Base-by-base conservation (phyloP, 768 basidiomycete species). In the Galerina marginata region DNA sequence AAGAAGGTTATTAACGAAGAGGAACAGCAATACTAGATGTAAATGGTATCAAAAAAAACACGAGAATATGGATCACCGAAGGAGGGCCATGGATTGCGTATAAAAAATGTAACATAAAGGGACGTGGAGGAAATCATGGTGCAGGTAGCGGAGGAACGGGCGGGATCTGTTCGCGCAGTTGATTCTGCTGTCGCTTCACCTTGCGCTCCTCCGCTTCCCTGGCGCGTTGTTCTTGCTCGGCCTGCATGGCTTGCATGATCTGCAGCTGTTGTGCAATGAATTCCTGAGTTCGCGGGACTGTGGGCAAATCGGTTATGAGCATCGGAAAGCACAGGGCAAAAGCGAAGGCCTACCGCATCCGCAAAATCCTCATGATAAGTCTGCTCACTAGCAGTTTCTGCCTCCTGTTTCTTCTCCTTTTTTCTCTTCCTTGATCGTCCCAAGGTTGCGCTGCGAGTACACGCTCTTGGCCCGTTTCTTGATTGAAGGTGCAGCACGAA, bases 351-450 rank as follows among this genome's bases (percentile, higher is more conserved):
- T 14, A 94, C 96, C 95, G 84, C 96, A 99, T 99, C 36, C 97
- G 86, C 43, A 99, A 79, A 64, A 99, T 96, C 58, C 95, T 82
- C 81, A 99, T 86, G 59, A 99, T 97, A 39, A 39, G 91, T 94
- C 77, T 99, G 95, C 53, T 92, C 93, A 58, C 88, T 88, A 11
- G 87, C 84, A 3, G 84, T 82, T 58, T 91, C 88, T 60, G 90
- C 87, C 74, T 93, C 89, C 65, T 93, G 81, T 70, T 87, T 85
- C 81, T 96, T 95, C 79, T 96, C 93, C 73, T 87, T 87, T 83
- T 98, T 98, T 63, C 94, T 85, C 67, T 95, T 95, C 88, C 74
- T 90, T 90, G 73, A 99, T 99, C 6, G 97, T 99, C 10, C 96
- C 96, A 6, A 99, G 85, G 73, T 98, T 99, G 50, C 95, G 87